Conservation (phyloP, 352 stramenopile species). For the Sclerospora graminicola region DNA sequence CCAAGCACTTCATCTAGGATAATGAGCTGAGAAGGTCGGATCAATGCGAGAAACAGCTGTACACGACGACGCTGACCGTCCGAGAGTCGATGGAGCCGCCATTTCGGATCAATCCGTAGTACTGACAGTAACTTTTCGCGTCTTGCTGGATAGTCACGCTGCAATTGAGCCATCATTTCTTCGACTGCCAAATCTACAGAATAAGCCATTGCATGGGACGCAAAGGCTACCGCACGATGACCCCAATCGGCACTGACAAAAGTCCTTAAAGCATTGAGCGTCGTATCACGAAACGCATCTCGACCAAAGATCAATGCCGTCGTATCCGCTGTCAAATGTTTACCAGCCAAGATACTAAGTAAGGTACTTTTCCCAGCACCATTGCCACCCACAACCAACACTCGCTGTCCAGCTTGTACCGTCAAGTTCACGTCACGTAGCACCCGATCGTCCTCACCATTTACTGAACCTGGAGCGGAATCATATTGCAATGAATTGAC, state of each 20-base stretch:
- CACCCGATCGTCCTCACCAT: slow-evolving; percentile 50
- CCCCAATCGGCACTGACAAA: slow-evolving; percentile 96
- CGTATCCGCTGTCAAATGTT: slow-evolving; percentile 88
- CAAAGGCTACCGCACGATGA: slow-evolving; percentile 93
- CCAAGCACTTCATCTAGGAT: slow-evolving; percentile 98
- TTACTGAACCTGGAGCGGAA: background rate
- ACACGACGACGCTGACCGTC: slow-evolving; percentile 86
- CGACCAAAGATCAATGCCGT: slow-evolving; percentile 78
- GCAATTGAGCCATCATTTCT: slow-evolving; percentile 95
- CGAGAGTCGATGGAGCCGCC: slow-evolving; percentile 76
- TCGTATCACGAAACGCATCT: slow-evolving; percentile 94
- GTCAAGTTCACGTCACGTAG: slow-evolving; percentile 83
- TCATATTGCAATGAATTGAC: slow-evolving; percentile 52
- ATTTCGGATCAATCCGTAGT: slow-evolving; percentile 92
- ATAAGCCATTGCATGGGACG: slow-evolving; percentile 77
- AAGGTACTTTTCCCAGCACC: slow-evolving; percentile 93
- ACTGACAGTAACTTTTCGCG: slow-evolving; percentile 90
- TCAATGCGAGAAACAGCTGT: slow-evolving; percentile 93
- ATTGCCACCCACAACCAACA: slow-evolving; percentile 93
- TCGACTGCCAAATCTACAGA: slow-evolving; percentile 92
- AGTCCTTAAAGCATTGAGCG: slow-evolving; percentile 86
- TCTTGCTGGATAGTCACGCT: slow-evolving; percentile 90
- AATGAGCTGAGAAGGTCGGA: slow-evolving; percentile 94
- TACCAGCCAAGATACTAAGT: slow-evolving; percentile 89
- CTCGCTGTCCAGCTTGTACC: slow-evolving; percentile 73